Evolutionary conservation across 75 land plant genomes (phyloP), one percentile per base, ranked within the genome.

Genomic region (Cupressus sempervirens): DNA sequence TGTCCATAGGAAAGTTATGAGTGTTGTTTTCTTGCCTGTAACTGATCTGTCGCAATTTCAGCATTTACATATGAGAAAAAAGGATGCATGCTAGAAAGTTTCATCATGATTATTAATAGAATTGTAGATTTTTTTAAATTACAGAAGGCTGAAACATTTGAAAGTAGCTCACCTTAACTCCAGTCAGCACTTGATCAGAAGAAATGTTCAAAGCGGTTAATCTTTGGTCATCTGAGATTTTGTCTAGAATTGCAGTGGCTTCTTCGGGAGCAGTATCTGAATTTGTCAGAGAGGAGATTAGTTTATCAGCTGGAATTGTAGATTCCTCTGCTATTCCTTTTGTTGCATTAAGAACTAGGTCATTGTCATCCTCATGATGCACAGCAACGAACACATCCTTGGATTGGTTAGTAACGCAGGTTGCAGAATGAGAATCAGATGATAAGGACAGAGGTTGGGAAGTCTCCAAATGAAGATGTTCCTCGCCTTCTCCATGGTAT

Each of bases 141-240:
- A 43, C 81, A 26, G 26, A 43, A 79, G n/a, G 36, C n/a, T 18
- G 18, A 6, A 13, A 34, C 20, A 79, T 11, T 13, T 32, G 4
- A 32, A 79, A 79, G 50, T 32, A 45, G 81, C 81, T 79, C n/a
- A 79, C 81, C 81, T 79, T 43, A 79, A 79, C 50, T 45, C 81
- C 81, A 45, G 50, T 43, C 81, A 79, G 50, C 46, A n/a, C 41
- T 45, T 79, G 81, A 43, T 45, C 81, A 45, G 14, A 30, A 79
- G n/a, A 26, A n/a, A 45, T 43, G 32, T 79, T 41, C 18, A 48
- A n/a, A 43, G 13, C 45, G 15, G 81, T 18, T 79, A 79, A 45
- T 43, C 26, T 43, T 79, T 79, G 32, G 13, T 23, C 45, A 11
- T 79, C 81, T 32, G 45, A 43, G 48, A 23, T n/a, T 26, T 45